phyloP scores from a whole-genome alignment of 2,329 filamentous ascomycete species.

The Aureobasidium sp. region DNA sequence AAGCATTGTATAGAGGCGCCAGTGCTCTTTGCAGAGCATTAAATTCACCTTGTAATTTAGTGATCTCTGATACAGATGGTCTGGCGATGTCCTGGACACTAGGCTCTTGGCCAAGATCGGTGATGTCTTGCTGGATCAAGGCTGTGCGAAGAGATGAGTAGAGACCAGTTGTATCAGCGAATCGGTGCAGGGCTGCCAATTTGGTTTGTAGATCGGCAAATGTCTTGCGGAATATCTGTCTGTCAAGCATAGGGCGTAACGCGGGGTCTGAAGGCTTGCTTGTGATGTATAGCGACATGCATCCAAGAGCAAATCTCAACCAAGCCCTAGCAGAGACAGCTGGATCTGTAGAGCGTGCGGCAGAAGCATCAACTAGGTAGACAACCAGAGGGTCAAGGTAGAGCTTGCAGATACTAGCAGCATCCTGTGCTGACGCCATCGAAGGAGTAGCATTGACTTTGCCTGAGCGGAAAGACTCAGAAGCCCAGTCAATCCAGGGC shows the following conservation, averaged over 20 bases:
- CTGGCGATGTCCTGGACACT: conserved; percentile 62
- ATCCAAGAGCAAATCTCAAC: conserved; percentile 66
- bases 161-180: conserved; percentile 66
- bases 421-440: neutral
- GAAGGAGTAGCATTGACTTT: neutral
- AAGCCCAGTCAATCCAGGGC: conserved; percentile 7
- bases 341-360: neutral
- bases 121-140: conserved; percentile 41
- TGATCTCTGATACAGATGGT: conserved; percentile 60
- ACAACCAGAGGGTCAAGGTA: conserved; percentile 2
- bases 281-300: conserved; percentile 75
- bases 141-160: conserved; percentile 59
- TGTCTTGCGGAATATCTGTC: conserved; percentile 51
- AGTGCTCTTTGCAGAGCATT: conserved; percentile 23
- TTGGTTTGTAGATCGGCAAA: conserved; percentile 49
- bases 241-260: conserved; percentile 54
- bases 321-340: conserved; percentile 45
- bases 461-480: neutral
- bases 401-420: neutral
- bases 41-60: conserved; percentile 74
- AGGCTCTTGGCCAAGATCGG: conserved; percentile 60
- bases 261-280: conserved; percentile 80
- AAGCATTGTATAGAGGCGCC: neutral
- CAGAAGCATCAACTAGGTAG: conserved; percentile 6
- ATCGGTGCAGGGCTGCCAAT: conserved; percentile 54